Percentiles rank a stretch among this genome's conserved stretches.
These are phyloP conservation scores for Cladosporium oxysporum DNA, from an alignment of 2,329 filamentous ascomycete genomes.

Conservation along the genomic window DNA sequence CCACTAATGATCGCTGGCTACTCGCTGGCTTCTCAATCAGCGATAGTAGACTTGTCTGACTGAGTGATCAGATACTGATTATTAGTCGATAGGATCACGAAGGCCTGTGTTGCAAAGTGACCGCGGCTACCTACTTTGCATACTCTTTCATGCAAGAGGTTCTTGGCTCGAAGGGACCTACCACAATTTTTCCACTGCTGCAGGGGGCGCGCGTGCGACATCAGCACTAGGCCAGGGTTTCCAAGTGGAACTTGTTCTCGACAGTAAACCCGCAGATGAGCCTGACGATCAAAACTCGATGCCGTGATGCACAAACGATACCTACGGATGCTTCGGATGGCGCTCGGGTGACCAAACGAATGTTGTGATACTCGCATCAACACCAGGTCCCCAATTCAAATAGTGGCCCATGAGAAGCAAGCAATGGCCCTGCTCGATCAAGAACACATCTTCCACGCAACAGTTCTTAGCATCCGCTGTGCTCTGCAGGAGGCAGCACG, in stretches of 20 bases:
- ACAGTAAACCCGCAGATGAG: background rate
- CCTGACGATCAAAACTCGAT: background rate
- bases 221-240: background rate
- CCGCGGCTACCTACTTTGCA: background rate
- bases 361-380: background rate
- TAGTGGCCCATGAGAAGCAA: background rate
- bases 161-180: background rate
- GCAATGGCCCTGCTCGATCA: background rate
- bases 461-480: background rate
- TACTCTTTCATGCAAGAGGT: background rate
- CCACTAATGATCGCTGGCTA: background rate
- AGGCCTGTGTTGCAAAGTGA: background rate
- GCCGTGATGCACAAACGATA: background rate
- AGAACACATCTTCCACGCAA: background rate
- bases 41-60: background rate
- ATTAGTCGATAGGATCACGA: background rate
- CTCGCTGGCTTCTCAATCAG: background rate
- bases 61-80: background rate
- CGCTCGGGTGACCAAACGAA: background rate
- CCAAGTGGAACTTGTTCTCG: background rate
- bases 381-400: background rate
- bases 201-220: background rate
- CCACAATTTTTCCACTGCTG: background rate
- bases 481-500: slow-evolving; percentile 13
- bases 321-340: background rate